Percentiles rank a stretch among this genome's conserved stretches.
Conservation (phyloP, 768 basidiomycete genomes). For the Boletus eberwhitei region DNA sequence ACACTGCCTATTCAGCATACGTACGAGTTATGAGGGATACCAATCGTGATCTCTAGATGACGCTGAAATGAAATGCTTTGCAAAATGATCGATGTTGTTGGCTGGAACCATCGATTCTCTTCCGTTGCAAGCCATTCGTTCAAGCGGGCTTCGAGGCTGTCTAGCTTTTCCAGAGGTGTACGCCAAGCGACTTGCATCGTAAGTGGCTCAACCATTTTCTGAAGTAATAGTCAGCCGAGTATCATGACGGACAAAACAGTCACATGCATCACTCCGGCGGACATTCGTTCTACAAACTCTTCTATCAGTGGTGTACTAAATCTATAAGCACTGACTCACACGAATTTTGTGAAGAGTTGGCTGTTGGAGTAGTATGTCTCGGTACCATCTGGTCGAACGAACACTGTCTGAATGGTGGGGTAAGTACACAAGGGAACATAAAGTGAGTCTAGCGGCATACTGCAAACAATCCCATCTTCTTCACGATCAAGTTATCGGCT, state of each 20-base stretch:
- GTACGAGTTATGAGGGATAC: constrained; percentile 52
- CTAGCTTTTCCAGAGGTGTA: constrained; percentile 69
- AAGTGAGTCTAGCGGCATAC: constrained; percentile 32
- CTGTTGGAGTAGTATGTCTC: constrained; percentile 83
- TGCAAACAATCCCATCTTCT: constrained; percentile 77
- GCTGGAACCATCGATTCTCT: constrained; percentile 76
- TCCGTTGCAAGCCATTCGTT: constrained; percentile 78
- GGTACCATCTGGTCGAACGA: constrained; percentile 68
- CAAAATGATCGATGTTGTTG: constrained; percentile 58
- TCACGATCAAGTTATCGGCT: constrained; percentile 72
- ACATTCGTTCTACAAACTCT: constrained; percentile 54
- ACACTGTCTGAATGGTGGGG: constrained; percentile 49
- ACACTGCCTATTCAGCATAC: constrained; percentile 14
- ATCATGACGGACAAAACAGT: neutral
- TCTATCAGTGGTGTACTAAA: neutral
- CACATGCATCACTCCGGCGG: constrained; percentile 62
- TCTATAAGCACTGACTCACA: constrained; percentile 40
- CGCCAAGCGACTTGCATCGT: constrained; percentile 75
- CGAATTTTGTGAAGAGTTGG: constrained; percentile 70
- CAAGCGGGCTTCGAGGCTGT: constrained; percentile 60
- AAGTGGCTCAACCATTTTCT: constrained; percentile 67
- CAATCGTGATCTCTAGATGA: constrained; percentile 65
- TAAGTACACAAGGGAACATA: neutral
- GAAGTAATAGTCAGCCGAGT: constrained; percentile 11
- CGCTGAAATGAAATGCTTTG: constrained; percentile 66